These are phyloP conservation scores for Russula sp. DNA, from an alignment of 768 basidiomycete species.

Conservation along the genomic window DNA sequence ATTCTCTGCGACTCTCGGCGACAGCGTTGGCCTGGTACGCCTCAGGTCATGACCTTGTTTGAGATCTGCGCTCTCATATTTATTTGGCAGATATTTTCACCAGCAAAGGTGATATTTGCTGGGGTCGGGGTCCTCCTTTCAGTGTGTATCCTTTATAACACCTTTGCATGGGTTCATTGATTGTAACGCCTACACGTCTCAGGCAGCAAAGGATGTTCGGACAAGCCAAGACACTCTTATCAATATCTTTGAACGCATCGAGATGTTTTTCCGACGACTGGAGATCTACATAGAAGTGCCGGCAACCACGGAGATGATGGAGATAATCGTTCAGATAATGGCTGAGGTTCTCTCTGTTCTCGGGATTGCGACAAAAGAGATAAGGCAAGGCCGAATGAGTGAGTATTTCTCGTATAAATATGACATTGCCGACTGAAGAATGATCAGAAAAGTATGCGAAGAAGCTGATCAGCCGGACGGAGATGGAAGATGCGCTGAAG, in stretches of 20 bases:
- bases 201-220: not conserved
- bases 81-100: not conserved
- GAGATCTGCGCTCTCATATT: not conserved
- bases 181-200: not conserved
- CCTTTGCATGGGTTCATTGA: not conserved
- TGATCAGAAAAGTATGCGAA: not conserved
- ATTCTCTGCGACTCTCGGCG: not conserved
- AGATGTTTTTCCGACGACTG: not conserved
- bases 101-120: not conserved
- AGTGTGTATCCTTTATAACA: not conserved
- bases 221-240: not conserved
- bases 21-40: not conserved
- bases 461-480: not conserved
- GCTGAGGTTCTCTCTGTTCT: not conserved
- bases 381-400: not conserved
- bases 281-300: not conserved
- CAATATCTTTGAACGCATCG: not conserved
- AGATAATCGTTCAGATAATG: not conserved
- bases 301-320: not conserved
- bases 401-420: not conserved
- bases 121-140: not conserved
- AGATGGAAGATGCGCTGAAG: not conserved
- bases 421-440: not conserved
- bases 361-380: not conserved
- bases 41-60: not conserved